These are phyloP conservation scores for Halteria grandinella DNA, from an alignment of 73 alveolate species.

Conservation along the genomic window DNA sequence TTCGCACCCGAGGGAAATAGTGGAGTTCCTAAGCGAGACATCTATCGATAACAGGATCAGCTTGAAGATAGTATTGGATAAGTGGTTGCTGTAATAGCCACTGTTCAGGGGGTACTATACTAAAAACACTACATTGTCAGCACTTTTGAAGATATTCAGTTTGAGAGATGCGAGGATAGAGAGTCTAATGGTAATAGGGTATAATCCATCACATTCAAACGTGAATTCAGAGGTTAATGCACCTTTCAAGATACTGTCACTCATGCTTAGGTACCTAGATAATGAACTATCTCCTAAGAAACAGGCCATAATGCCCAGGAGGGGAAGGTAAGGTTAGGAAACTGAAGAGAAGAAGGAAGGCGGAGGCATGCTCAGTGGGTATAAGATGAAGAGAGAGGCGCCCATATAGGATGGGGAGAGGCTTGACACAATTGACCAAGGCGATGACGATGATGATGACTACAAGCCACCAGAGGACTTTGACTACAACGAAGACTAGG, in stretches of 20 bases:
- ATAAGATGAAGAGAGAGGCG: constrained; percentile 49
- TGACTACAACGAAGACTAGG: constrained; percentile 59
- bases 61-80: constrained; percentile 93
- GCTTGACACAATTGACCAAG: constrained; percentile 73
- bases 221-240: constrained; percentile 95
- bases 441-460: constrained; percentile 79
- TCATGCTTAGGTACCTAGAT: constrained; percentile 90
- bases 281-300: constrained; percentile 89
- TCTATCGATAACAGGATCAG: constrained; percentile 93
- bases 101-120: constrained; percentile 96
- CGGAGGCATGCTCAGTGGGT: constrained; percentile 64
- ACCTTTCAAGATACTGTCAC: constrained; percentile 93
- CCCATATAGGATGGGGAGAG: constrained; percentile 74
- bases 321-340: constrained; percentile 24
- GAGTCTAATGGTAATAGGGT: constrained; percentile 91
- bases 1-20: constrained; percentile 88
- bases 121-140: constrained; percentile 93
- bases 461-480: no score
- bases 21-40: constrained; percentile 85
- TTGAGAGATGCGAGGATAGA: constrained; percentile 90
- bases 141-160: constrained; percentile 86
- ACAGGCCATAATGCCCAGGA: constrained; percentile 51
- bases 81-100: constrained; percentile 96
- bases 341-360: constrained; percentile 59
- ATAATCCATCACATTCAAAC: constrained; percentile 94